Percentiles rank a stretch among this genome's conserved stretches.
Evolutionary conservation across 176 grass and related monocot species (phyloP).

Genomic region (Lolium multiflorum): DNA sequence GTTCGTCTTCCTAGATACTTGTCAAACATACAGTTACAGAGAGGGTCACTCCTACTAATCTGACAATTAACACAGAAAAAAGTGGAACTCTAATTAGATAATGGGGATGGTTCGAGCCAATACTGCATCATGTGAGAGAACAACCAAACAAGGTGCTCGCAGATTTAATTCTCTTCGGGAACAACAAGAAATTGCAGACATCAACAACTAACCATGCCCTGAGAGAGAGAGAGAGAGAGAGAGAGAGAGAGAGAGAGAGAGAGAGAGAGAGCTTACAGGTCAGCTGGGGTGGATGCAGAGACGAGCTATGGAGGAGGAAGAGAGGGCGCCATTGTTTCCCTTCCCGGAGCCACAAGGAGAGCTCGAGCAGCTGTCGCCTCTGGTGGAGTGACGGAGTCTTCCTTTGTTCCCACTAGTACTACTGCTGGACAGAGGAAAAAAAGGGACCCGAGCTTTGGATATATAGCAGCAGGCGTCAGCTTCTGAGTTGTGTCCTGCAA

Average conservation of each 20-base stretch:
- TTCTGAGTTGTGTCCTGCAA: background rate
- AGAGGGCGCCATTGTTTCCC: conserved; percentile 10
- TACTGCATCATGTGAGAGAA: no score
- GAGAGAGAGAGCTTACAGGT: conserved; percentile 4
- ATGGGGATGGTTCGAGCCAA: no score
- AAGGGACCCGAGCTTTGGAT: background rate
- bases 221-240: background rate
- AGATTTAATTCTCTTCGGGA: no score
- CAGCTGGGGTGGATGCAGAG: background rate
- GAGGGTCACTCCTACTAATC: no score
- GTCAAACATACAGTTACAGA: no score
- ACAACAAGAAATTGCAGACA: background rate
- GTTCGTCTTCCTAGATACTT: no score
- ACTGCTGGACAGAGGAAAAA: background rate
- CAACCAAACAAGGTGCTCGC: no score
- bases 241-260: background rate
- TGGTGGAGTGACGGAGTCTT: background rate
- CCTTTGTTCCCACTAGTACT: background rate
- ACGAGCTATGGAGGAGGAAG: conserved; percentile 1
- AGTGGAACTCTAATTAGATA: no score
- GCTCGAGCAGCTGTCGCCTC: background rate
- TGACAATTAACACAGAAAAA: no score
- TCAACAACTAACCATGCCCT: background rate
- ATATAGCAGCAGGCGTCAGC: conserved; percentile 24
- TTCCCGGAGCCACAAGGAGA: background rate